Percentiles rank a stretch among this genome's conserved stretches.
Conservation (phyloP, 768 basidiomycete genomes). For the Dentipellis sp. region DNA sequence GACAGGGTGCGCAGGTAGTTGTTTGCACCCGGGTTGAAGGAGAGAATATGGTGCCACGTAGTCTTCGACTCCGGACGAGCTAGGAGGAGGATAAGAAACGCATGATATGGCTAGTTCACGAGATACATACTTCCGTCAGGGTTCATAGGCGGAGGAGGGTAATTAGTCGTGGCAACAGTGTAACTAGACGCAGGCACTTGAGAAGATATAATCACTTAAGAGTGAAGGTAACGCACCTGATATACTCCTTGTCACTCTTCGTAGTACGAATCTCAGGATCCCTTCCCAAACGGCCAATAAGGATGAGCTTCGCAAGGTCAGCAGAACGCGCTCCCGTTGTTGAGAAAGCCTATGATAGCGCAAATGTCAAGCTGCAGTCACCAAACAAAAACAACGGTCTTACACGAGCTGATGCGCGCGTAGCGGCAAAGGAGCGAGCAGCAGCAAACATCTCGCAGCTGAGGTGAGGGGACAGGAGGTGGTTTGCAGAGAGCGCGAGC, state of each 20-base stretch:
- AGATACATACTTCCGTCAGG: constrained; percentile 49
- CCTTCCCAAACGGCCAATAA: constrained; percentile 64
- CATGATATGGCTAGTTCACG: background rate
- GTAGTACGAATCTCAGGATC: constrained; percentile 65
- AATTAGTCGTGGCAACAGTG: constrained; percentile 65
- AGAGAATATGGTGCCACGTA: constrained; percentile 72
- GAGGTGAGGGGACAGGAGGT: constrained; percentile 2
- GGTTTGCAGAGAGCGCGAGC: background rate
- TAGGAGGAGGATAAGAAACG: constrained; percentile 18
- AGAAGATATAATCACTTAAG: background rate
- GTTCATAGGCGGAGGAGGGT: constrained; percentile 43
- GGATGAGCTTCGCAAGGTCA: constrained; percentile 67
- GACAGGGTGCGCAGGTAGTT: constrained; percentile 54
- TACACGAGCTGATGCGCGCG: constrained; percentile 40
- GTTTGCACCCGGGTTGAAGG: constrained; percentile 55
- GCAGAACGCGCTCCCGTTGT: constrained; percentile 42
- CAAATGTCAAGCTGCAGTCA: background rate
- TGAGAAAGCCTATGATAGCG: constrained; percentile 47
- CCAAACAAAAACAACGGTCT: constrained; percentile 13
- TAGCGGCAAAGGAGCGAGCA: constrained; percentile 33
- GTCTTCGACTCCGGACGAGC: constrained; percentile 43
- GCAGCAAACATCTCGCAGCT: constrained; percentile 38
- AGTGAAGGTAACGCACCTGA: constrained; percentile 41
- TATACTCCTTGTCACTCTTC: constrained; percentile 70
- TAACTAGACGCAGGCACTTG: constrained; percentile 38